Conservation (phyloP, 345 rosid genomes). For the Psidium guajava region DNA sequence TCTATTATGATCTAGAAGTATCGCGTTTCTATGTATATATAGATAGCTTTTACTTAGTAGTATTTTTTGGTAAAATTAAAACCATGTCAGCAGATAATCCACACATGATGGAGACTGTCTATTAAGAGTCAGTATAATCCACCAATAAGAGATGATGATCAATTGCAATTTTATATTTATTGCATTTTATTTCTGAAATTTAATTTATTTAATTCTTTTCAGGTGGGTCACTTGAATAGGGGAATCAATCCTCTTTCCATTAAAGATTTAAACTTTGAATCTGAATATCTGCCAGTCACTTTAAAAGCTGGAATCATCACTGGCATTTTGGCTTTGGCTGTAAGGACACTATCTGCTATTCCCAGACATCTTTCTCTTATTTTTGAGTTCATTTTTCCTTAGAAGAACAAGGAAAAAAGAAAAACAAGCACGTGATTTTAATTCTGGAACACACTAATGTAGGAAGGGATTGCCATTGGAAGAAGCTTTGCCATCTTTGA, state of each 20-base stretch:
- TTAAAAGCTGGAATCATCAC: conserved; percentile 56
- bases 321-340: conserved; percentile 66
- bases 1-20: neutral
- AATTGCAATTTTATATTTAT: neutral
- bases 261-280: conserved; percentile 36
- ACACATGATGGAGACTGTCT: neutral
- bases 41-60: neutral
- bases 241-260: conserved; percentile 72
- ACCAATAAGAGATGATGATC: neutral
- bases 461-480: conserved; percentile 94
- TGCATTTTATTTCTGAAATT: neutral
- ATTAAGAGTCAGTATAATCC: neutral
- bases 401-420: neutral
- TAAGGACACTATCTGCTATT: conserved; percentile 11
- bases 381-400: neutral
- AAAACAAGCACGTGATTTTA: neutral
- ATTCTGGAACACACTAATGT: neutral
- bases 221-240: conserved; percentile 75
- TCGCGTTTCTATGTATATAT: neutral
- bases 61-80: neutral
- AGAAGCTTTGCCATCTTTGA: conserved; percentile 70
- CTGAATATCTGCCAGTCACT: conserved; percentile 39
- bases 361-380: neutral
- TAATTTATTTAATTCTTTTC: neutral
- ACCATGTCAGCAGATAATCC: neutral